Evolutionary conservation across 768 basidiomycete genomes (phyloP).

Genomic region (Bullera alba): DNA sequence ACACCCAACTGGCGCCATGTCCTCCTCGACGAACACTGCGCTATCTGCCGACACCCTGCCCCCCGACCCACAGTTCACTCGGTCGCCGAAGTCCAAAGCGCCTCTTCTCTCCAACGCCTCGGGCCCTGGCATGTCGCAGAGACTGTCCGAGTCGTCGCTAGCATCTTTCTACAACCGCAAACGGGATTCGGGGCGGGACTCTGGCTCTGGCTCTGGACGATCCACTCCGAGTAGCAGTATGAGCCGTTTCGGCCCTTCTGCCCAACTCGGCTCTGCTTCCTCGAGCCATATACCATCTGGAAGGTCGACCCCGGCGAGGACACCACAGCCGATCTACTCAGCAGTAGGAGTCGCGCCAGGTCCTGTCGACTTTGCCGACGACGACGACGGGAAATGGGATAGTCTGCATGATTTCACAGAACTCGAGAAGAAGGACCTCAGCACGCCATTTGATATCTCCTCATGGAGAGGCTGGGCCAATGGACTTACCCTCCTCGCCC

Average conservation of each 20-base stretch:
- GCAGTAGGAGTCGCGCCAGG: not conserved
- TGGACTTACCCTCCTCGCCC: conserved; percentile 60
- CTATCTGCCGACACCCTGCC: too few relatives aligned
- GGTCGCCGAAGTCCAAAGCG: not conserved
- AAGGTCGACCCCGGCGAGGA: too few relatives aligned
- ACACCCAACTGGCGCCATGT: too few relatives aligned
- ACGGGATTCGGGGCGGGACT: not conserved
- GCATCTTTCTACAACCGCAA: conserved; percentile 3
- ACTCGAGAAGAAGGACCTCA: conserved; percentile 50
- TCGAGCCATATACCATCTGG: too few relatives aligned
- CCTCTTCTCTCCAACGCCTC: not conserved
- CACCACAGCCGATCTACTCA: too few relatives aligned
- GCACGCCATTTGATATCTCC: conserved; percentile 56
- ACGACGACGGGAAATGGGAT: conserved; percentile 43
- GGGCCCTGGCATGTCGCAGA: conserved; percentile 3
- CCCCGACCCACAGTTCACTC: not conserved
- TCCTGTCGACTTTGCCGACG: conserved; percentile 2
- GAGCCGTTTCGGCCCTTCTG: conserved; percentile 20
- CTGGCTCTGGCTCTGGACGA: too few relatives aligned
- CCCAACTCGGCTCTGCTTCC: conserved; percentile 6
- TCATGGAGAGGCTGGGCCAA: conserved; percentile 66
- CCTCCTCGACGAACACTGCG: too few relatives aligned
- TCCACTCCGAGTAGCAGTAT: not conserved
- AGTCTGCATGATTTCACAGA: conserved; percentile 41
- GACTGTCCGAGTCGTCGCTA: conserved; percentile 15